phyloP scores from a whole-genome alignment of 257 asterid species.

The Primulina tabacum region DNA sequence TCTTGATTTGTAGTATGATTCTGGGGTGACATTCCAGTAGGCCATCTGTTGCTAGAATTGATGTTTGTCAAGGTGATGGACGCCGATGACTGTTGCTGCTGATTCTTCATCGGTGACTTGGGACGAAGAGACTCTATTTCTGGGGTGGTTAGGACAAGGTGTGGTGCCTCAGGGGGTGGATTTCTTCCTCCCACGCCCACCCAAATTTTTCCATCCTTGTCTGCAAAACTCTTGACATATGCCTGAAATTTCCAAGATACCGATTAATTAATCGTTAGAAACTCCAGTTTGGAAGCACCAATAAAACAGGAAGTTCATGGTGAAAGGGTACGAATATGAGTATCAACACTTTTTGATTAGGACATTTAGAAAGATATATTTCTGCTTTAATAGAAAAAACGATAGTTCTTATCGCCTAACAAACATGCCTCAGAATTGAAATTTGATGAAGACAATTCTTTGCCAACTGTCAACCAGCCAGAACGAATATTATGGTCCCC shows the following conservation, averaged over 20 bases:
- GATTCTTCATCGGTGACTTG: constrained; percentile 97
- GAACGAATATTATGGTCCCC: constrained; percentile 95
- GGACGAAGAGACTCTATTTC: constrained; percentile 94
- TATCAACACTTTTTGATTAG: background rate
- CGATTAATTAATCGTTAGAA: background rate
- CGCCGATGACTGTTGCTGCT: constrained; percentile 73
- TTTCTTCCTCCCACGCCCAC: constrained; percentile 93
- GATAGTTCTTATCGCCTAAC: background rate
- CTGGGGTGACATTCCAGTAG: constrained; percentile 67
- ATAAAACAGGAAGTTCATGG: background rate
- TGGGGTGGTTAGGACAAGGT: constrained; percentile 85
- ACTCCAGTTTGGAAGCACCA: background rate
- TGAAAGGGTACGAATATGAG: background rate
- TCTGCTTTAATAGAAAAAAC: background rate
- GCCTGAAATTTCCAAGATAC: constrained; percentile 45
- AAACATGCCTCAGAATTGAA: constrained; percentile 73
- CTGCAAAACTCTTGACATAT: constrained; percentile 58
- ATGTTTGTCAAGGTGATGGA: constrained; percentile 64
- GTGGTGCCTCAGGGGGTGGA: constrained; percentile 98
- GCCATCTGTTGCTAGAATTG: constrained; percentile 59
- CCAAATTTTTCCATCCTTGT: constrained; percentile 95
- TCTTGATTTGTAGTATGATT: constrained; percentile 59
- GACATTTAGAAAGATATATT: constrained; percentile 12
- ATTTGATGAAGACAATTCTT: constrained; percentile 84
- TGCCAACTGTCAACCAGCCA: constrained; percentile 99